Base-by-base conservation (phyloP, 352 stramenopile species). In the Phytopythium delawarense region DNA sequence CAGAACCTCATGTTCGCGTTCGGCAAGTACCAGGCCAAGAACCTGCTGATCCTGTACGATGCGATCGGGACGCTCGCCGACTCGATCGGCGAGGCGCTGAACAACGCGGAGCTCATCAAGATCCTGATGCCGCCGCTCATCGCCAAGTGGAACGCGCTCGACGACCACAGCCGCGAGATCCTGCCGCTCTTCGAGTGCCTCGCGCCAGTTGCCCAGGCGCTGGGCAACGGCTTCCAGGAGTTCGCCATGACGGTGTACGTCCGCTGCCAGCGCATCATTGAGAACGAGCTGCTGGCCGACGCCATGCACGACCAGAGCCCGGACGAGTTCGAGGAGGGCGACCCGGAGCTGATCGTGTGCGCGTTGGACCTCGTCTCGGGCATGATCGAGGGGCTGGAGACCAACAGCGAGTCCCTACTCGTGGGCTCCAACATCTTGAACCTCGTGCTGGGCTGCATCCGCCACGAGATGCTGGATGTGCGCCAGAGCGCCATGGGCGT, bases 31-130 rank as follows among this genome's bases (percentile, higher is more conserved):
- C 86, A 98, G 59, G 93, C 88, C 20, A 94, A 97, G 61, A 98
- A 96, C 75, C 66, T 98, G 48, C 67, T 99, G 25, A 97, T 98
- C 52, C 73, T 99, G 64, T 98, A 98, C 75, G 96, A 99, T 67
- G 96, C 92, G 28, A 89, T 99, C 23, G 94, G 94, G 20, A 98
- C 96, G 59, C 90, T 99, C 50, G 96, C 95, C 0, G 95, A 99
- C 67, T 97, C 83, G 30, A 89, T 98, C 35, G 95, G 96, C 15
- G 76, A 92, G 49, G 75, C 88, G n/a, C 81, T 98, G 72, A 98
- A 97, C 49, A 79, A 98, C 65, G 80, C 87, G 4, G 78, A 96
- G 59, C 70, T 98, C 44, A 96, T 98, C 45, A 79, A 78, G 53
- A 84, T 98, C 25, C 91, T 98, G 32, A 95, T 99, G 71, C 96